Conservation (phyloP, 2,329 filamentous ascomycete genomes). For the Xylariaceae sp. region DNA sequence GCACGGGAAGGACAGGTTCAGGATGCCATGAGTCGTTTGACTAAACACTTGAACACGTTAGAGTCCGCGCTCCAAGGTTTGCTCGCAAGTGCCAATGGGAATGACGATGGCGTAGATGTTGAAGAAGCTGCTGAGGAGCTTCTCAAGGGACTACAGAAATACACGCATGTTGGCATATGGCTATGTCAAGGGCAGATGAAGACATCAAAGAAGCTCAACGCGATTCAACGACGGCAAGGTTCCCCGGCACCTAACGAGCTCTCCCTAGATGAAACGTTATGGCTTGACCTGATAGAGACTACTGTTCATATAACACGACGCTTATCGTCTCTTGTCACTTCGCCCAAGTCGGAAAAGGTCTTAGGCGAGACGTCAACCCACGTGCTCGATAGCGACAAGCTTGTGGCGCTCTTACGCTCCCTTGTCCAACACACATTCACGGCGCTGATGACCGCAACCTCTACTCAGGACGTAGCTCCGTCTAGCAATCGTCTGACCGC, state of each 20-base stretch:
- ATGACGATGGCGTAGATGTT: slow-evolving; percentile 55
- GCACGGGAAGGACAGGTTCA: slow-evolving; percentile 82
- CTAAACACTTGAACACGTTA: slow-evolving; percentile 78
- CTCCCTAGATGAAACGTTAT: slow-evolving; percentile 57
- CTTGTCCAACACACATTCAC: slow-evolving; percentile 92
- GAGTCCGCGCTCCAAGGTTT: slow-evolving; percentile 78
- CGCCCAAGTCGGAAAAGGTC: slow-evolving; percentile 23
- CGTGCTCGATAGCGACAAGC: slow-evolving; percentile 58
- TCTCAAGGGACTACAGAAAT: slow-evolving; percentile 80
- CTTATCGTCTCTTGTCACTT: slow-evolving; percentile 57
- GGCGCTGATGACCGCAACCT: slow-evolving; percentile 77
- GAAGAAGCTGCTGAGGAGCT: slow-evolving; percentile 73
- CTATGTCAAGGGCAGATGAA: slow-evolving; percentile 86
- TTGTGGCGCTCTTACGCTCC: slow-evolving; percentile 70
- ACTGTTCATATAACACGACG: slow-evolving; percentile 66
- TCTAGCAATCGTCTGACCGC: slow-evolving; percentile 39
- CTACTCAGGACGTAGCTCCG: slow-evolving; percentile 46
- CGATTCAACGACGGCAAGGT: slow-evolving; percentile 56
- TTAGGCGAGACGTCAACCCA: slow-evolving; percentile 29
- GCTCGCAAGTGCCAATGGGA: slow-evolving; percentile 61
- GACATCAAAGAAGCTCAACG: slow-evolving; percentile 49
- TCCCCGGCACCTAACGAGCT: slow-evolving; percentile 47
- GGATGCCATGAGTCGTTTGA: slow-evolving; percentile 81
- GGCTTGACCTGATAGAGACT: slow-evolving; percentile 63
- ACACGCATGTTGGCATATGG: slow-evolving; percentile 92